Conservation (phyloP, 164 flowering plant genomes). For the Warburgia ugandensis region DNA sequence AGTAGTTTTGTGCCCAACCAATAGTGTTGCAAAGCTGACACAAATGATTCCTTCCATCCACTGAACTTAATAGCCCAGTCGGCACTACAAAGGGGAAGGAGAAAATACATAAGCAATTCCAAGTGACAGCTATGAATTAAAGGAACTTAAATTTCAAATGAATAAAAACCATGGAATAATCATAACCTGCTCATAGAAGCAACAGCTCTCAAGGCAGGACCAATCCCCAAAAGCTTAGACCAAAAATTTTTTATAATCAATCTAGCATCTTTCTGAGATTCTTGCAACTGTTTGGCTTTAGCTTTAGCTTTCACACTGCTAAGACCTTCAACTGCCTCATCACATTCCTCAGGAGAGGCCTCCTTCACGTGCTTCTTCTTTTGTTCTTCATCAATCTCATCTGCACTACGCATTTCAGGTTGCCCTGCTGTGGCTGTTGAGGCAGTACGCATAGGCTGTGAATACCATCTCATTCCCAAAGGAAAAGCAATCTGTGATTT, state of each 20-base stretch:
- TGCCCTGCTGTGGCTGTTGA: slow-evolving; percentile 58
- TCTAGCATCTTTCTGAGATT: slow-evolving; percentile 37
- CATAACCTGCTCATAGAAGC: slow-evolving; percentile 73
- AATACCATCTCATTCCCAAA: slow-evolving; percentile 29
- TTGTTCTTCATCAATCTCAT: slow-evolving; percentile 39
- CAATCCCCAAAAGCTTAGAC: slow-evolving; percentile 52
- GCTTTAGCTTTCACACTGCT: slow-evolving; percentile 74
- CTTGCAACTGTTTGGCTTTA: slow-evolving; percentile 56
- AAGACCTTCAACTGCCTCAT: slow-evolving; percentile 83
- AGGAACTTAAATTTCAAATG: background rate
- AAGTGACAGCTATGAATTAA: too few species aligned
- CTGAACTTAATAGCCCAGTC: slow-evolving; percentile 80
- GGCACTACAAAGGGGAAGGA: slow-evolving; percentile 39
- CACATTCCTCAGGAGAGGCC: slow-evolving; percentile 92
- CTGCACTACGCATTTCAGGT: slow-evolving; percentile 33
- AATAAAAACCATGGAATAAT: background rate
- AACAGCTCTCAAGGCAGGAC: slow-evolving; percentile 60
- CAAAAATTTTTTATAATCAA: slow-evolving; percentile 36
- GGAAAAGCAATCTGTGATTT: slow-evolving; percentile 20
- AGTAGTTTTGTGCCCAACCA: slow-evolving; percentile 82
- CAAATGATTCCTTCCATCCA: slow-evolving; percentile 77
- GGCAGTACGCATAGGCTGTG: slow-evolving; percentile 28
- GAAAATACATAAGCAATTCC: too few species aligned
- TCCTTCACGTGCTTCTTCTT: slow-evolving; percentile 46
- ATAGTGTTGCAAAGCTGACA: slow-evolving; percentile 73